phyloP scores from a whole-genome alignment of 139 green algal genomes.

The Picochlorum sp. region DNA sequence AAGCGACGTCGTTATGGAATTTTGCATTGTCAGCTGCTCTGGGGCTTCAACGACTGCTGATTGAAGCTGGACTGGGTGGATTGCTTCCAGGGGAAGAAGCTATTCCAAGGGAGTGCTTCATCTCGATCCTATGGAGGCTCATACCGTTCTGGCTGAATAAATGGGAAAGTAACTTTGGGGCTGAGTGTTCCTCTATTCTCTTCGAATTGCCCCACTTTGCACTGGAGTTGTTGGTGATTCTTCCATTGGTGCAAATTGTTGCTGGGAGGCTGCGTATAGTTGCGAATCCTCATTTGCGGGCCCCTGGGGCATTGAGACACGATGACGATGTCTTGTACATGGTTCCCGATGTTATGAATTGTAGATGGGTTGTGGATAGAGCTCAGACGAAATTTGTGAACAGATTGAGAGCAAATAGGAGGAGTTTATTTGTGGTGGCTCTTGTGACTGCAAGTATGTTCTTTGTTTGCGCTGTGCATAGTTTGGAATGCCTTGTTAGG shows the following conservation, averaged over 20 bases:
- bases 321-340: neutral
- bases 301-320: neutral
- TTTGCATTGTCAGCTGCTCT: conserved; percentile 50
- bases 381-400: conserved; percentile 35
- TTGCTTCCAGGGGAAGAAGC: conserved; percentile 66
- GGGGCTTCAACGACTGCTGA: conserved; percentile 43
- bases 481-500: too few species aligned
- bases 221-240: conserved; percentile 71
- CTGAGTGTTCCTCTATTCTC: conserved; percentile 40
- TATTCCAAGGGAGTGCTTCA: conserved; percentile 61
- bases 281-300: conserved; percentile 34
- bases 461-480: neutral
- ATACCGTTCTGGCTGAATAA: conserved; percentile 83
- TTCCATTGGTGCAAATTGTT: conserved; percentile 69
- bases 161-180: conserved; percentile 62
- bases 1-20: conserved; percentile 58
- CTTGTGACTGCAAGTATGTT: conserved; percentile 22
- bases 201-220: conserved; percentile 87
- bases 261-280: conserved; percentile 59
- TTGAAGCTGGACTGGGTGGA: conserved; percentile 45
- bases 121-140: conserved; percentile 71
- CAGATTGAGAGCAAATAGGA: conserved; percentile 46
- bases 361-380: conserved; percentile 43
- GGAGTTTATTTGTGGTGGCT: conserved; percentile 38
- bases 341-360: conserved; percentile 49